A percentile compares a stretch with the other conserved stretches of the same genome.
Conservation (phyloP, 2,329 filamentous ascomycete species). For the Botrytis galanthina region DNA sequence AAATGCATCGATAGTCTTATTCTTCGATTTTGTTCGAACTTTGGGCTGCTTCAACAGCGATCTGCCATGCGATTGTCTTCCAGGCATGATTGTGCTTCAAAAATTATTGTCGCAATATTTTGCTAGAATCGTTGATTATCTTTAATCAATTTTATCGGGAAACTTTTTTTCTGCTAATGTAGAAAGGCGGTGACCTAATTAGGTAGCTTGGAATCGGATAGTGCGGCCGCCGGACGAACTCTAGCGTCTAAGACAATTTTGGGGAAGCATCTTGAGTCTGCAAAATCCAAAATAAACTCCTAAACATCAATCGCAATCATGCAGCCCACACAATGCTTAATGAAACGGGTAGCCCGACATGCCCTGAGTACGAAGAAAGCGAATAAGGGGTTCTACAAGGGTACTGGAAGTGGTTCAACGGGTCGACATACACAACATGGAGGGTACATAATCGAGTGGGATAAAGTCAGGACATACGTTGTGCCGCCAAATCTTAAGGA, state of each 20-base stretch:
- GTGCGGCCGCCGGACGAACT: slow-evolving; percentile 29
- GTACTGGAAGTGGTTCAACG: slow-evolving; percentile 84
- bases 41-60: slow-evolving; percentile 38
- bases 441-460: slow-evolving; percentile 79
- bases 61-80: slow-evolving; percentile 39
- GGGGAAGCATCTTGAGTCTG: slow-evolving; percentile 10
- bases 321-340: slow-evolving; percentile 67
- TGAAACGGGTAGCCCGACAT: slow-evolving; percentile 69
- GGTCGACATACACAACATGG: slow-evolving; percentile 81
- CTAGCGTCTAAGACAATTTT: slow-evolving; percentile 18
- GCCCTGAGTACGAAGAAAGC: slow-evolving; percentile 89
- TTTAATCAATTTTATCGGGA: slow-evolving; percentile 29
- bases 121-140: slow-evolving; percentile 16
- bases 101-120: not conserved
- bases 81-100: slow-evolving; percentile 35
- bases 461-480: slow-evolving; percentile 87
- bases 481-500: slow-evolving; percentile 67
- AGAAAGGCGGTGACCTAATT: not conserved
- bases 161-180: slow-evolving; percentile 26
- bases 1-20: slow-evolving; percentile 52
- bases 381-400: slow-evolving; percentile 95
- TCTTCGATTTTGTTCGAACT: slow-evolving; percentile 48
- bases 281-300: slow-evolving; percentile 6
- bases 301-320: slow-evolving; percentile 42
- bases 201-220: not conserved